Evolutionary conservation across 1,139 yeast species (phyloP).

Genomic region (Magnusiomyces fungicola): DNA sequence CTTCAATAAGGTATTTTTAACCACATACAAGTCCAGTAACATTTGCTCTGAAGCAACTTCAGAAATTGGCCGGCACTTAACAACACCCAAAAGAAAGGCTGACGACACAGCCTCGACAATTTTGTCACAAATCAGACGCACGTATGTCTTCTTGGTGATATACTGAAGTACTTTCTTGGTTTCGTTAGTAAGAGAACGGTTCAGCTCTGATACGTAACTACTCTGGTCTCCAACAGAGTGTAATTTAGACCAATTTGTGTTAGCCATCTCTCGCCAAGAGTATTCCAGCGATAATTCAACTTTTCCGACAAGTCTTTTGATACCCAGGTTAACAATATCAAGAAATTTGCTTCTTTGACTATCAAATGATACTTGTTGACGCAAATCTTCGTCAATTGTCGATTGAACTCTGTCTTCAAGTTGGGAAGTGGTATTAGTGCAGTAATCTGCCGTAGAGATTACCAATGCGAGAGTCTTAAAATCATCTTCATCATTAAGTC

Average conservation of each 20-base stretch:
- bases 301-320: constrained; percentile 50
- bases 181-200: constrained; percentile 41
- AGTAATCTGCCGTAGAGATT: constrained; percentile 84
- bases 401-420: constrained; percentile 57
- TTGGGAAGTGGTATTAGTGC: constrained; percentile 70
- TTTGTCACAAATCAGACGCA: constrained; percentile 68
- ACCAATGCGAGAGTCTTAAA: constrained; percentile 62
- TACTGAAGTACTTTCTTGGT: constrained; percentile 48
- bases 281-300: constrained; percentile 56
- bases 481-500: constrained; percentile 45
- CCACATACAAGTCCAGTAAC: constrained; percentile 56
- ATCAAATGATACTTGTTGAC: constrained; percentile 44
- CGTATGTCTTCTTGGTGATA: constrained; percentile 63
- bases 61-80: constrained; percentile 55
- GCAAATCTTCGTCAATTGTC: constrained; percentile 39
- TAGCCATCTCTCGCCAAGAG: constrained; percentile 81
- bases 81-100: constrained; percentile 52
- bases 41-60: constrained; percentile 76
- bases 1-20: constrained; percentile 49
- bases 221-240: constrained; percentile 64
- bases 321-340: constrained; percentile 51
- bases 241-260: constrained; percentile 65
- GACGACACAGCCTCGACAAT: constrained; percentile 57
- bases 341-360: constrained; percentile 49
- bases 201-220: constrained; percentile 55